phyloP scores from a whole-genome alignment of 768 basidiomycete genomes.

The Mycena chlorophos region DNA sequence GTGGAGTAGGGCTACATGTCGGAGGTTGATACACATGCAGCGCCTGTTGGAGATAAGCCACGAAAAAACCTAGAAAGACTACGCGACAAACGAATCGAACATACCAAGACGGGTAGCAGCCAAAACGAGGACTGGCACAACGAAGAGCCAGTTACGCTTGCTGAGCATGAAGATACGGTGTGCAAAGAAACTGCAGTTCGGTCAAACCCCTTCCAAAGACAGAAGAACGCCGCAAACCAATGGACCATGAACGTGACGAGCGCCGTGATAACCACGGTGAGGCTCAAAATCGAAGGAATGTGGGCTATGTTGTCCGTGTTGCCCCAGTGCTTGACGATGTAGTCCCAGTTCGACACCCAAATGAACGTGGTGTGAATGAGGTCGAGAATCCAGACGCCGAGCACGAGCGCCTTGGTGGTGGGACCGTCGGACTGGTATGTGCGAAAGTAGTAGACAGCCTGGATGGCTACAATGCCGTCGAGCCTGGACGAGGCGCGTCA shows the following conservation, averaged over 20 bases:
- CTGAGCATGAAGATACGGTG: conserved; percentile 24
- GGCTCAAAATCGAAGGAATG: conserved; percentile 45
- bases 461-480: conserved; percentile 42
- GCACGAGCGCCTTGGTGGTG: conserved; percentile 37
- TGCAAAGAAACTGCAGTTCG: conserved; percentile 4
- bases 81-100: neutral
- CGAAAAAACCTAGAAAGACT: too few relatives aligned
- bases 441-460: conserved; percentile 43
- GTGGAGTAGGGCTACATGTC: conserved; percentile 8
- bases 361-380: conserved; percentile 42
- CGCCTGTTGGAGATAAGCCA: conserved; percentile 7
- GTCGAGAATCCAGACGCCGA: conserved; percentile 36
- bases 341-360: conserved; percentile 41
- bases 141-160: conserved; percentile 37
- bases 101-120: conserved; percentile 33
- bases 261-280: conserved; percentile 39
- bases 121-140: conserved; percentile 37
- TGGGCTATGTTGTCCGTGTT: conserved; percentile 36
- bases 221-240: conserved; percentile 35
- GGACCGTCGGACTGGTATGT: conserved; percentile 34
- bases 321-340: conserved; percentile 47
- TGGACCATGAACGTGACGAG: conserved; percentile 52
- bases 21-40: conserved; percentile 16
- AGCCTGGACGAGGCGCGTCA: conserved; percentile 29
- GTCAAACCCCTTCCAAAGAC: neutral